Evolutionary conservation across 1,284 basidiomycete species (phyloP).

Genomic region (Xanthoconium separans): DNA sequence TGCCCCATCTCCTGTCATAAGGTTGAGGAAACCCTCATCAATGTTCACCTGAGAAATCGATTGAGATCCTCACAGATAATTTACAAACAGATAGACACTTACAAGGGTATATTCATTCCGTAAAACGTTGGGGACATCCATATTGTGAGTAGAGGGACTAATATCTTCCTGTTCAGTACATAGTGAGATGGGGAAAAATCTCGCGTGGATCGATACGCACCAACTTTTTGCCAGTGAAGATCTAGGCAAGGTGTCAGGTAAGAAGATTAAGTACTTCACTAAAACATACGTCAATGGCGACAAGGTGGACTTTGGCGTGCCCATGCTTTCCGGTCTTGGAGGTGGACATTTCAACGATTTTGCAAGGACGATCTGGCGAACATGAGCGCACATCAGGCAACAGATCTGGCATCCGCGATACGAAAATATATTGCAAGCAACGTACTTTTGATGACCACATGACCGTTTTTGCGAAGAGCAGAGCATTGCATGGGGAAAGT

Average conservation of each 20-base stretch:
- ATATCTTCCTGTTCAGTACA: constrained; percentile 83
- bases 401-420: neutral
- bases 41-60: constrained; percentile 64
- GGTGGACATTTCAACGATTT: constrained; percentile 99
- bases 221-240: constrained; percentile 95
- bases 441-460: constrained; percentile 94
- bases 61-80: constrained; percentile 6
- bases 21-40: constrained; percentile 92
- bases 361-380: constrained; percentile 85
- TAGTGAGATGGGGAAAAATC: neutral
- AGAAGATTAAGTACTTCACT: constrained; percentile 9
- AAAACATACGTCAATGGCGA: constrained; percentile 88
- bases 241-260: constrained; percentile 46
- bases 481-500: constrained; percentile 98
- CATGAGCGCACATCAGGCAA: constrained; percentile 9
- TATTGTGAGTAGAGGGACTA: constrained; percentile 97
- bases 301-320: constrained; percentile 99
- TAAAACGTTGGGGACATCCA: constrained; percentile 95
- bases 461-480: constrained; percentile 91
- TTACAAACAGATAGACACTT: constrained; percentile 15
- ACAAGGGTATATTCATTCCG: constrained; percentile 94
- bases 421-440: neutral
- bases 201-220: constrained; percentile 30
- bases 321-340: constrained; percentile 99
- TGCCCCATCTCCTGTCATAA: constrained; percentile 83